Percentiles rank a stretch among this genome's conserved stretches.
Evolutionary conservation across 2,329 filamentous ascomycete genomes (phyloP).

Genomic region (Sclerotinia subarctica): DNA sequence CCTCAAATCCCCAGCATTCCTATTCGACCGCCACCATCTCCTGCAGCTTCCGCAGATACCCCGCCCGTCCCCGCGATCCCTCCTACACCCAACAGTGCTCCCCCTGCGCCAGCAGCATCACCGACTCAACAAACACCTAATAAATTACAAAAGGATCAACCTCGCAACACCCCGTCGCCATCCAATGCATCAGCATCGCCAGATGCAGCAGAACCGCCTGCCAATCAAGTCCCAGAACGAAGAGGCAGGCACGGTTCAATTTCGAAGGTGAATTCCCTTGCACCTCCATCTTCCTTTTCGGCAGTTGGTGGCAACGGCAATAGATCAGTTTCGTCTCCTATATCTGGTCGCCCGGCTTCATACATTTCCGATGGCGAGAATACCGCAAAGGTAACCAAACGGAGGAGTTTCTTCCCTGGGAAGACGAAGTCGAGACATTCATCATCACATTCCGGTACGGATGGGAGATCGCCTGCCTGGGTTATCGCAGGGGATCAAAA

Average conservation of each 20-base stretch:
- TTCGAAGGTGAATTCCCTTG: conserved; percentile 17
- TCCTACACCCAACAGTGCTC: not conserved
- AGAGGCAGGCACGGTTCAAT: conserved; percentile 17
- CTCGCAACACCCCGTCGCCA: not conserved
- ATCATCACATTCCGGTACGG: conserved; percentile 5
- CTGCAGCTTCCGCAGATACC: not conserved
- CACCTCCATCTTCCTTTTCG: conserved; percentile 13
- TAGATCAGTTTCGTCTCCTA: conserved; percentile 19
- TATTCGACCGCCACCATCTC: not conserved
- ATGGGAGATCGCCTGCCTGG: conserved; percentile 21
- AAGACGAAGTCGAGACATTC: conserved; percentile 12
- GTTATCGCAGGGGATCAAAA: conserved; percentile 14
- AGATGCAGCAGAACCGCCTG: conserved; percentile 3
- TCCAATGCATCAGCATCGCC: not conserved
- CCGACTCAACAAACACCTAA: not conserved
- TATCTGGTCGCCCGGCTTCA: conserved; percentile 16
- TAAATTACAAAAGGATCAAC: conserved; percentile 15
- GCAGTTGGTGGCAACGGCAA: conserved; percentile 1
- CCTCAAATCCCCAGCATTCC: conserved; percentile 1
- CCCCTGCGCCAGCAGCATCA: conserved; percentile 2
- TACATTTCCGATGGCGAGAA: conserved; percentile 16
- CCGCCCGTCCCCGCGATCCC: conserved; percentile 9
- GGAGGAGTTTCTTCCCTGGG: conserved; percentile 18
- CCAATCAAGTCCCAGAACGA: not conserved
- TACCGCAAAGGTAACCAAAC: conserved; percentile 1